These are phyloP conservation scores for Phytophthora sp. DNA, from an alignment of 352 stramenopile genomes.

Conservation along the genomic window DNA sequence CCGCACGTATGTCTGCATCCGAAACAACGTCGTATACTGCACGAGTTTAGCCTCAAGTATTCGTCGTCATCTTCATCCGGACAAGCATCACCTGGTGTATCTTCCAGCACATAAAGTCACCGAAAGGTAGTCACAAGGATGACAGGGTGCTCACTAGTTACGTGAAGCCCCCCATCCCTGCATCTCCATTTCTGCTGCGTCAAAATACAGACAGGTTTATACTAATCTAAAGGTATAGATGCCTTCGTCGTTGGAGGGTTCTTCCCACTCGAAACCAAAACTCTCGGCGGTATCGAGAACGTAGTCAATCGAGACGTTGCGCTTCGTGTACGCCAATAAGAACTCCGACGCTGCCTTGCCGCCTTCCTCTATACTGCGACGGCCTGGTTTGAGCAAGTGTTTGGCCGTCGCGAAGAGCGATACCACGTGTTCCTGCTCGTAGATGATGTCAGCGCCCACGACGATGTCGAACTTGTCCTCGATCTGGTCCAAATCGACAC, in stretches of 20 bases:
- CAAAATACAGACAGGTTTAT: constrained; percentile 28
- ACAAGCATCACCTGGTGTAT: background rate
- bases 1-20: constrained; percentile 70
- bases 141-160: background rate
- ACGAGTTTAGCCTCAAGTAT: constrained; percentile 41
- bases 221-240: constrained; percentile 64
- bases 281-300: constrained; percentile 56
- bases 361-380: constrained; percentile 20
- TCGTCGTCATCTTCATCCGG: constrained; percentile 6
- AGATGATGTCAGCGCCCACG: constrained; percentile 69
- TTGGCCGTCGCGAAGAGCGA: constrained; percentile 62
- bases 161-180: background rate
- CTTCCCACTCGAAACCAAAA: constrained; percentile 71
- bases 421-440: constrained; percentile 63
- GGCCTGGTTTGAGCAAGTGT: constrained; percentile 42
- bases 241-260: constrained; percentile 54
- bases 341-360: constrained; percentile 47
- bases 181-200: constrained; percentile 18
- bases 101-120: constrained; percentile 8
- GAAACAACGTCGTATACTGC: constrained; percentile 62
- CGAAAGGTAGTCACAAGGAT: background rate
- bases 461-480: constrained; percentile 59
- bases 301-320: constrained; percentile 73
- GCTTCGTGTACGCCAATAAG: constrained; percentile 67
- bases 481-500: constrained; percentile 46